Conservation (phyloP, 768 basidiomycete species). For the Tulasnella sp. region DNA sequence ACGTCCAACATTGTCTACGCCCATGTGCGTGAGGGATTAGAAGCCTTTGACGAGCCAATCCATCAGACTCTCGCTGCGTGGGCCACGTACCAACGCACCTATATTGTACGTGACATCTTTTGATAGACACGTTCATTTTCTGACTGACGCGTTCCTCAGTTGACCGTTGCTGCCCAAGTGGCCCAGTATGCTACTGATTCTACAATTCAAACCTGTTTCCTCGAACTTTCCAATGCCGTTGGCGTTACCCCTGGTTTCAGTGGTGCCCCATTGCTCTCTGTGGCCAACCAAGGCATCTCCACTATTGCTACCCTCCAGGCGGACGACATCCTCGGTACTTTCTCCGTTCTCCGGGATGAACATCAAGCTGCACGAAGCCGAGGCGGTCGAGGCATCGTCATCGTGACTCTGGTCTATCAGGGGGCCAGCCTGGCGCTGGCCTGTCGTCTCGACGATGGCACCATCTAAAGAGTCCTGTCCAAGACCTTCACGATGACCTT, state of each 20-base stretch:
- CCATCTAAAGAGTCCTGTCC: slow-evolving; percentile 5
- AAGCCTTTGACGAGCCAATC: slow-evolving; percentile 5
- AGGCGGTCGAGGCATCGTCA: slow-evolving; percentile 4
- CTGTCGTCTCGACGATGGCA: slow-evolving; percentile 3
- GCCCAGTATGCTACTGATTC: not conserved
- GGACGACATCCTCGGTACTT: slow-evolving; percentile 10
- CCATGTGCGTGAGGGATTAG: slow-evolving; percentile 9
- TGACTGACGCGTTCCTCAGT: not conserved
- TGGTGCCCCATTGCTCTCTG: not conserved
- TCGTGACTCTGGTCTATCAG: slow-evolving; percentile 3
- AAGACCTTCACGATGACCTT: no score
- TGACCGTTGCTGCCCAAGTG: not conserved
- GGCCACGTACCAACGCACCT: not conserved
- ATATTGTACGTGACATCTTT: slow-evolving; percentile 3
- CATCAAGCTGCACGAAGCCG: not conserved
- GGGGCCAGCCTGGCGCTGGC: slow-evolving; percentile 10
- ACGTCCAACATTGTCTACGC: slow-evolving; percentile 4
- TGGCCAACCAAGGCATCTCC: slow-evolving; percentile 2
- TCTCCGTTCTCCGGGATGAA: slow-evolving; percentile 13
- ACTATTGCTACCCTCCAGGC: not conserved
- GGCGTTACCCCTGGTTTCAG: not conserved
- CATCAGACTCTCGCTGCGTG: slow-evolving; percentile 8
- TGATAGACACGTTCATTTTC: not conserved
- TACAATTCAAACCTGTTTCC: not conserved
- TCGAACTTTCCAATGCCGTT: slow-evolving; percentile 2